Evolutionary conservation across 2,329 filamentous ascomycete genomes (phyloP).

Genomic region (Aspergillus glaucus): DNA sequence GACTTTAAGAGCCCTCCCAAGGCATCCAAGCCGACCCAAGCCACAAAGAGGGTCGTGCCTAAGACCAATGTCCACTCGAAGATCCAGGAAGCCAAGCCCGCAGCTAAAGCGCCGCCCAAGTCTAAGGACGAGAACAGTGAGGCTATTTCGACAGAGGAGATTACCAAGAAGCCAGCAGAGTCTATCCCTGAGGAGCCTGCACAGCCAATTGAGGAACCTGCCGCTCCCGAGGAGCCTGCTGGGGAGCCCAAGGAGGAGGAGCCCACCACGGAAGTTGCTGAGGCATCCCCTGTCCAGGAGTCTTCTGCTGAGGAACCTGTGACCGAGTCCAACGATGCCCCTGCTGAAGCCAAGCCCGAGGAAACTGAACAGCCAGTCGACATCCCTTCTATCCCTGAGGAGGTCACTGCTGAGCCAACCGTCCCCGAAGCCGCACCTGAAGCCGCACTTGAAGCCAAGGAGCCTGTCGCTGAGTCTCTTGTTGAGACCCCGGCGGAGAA

Average conservation of each 20-base stretch:
- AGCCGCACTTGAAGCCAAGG: not conserved
- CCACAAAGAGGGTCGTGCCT: constrained; percentile 18
- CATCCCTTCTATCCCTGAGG: not conserved
- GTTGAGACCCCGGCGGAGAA: constrained; percentile 5
- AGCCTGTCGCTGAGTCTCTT: constrained; percentile 3
- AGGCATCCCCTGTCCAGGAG: too few relatives aligned
- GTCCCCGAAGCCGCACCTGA: not conserved
- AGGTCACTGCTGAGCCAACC: constrained; percentile 1
- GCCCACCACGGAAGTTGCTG: too few relatives aligned
- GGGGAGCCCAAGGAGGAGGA: not conserved
- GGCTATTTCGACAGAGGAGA: constrained; percentile 3
- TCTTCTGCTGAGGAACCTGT: not conserved
- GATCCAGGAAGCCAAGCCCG: constrained; percentile 16
- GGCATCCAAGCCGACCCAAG: constrained; percentile 9
- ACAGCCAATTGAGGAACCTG: constrained; percentile 2
- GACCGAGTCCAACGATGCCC: not conserved
- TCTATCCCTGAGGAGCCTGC: constrained; percentile 5
- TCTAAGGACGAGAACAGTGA: constrained; percentile 1
- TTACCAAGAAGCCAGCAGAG: constrained; percentile 1
- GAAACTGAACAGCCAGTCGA: constrained; percentile 4
- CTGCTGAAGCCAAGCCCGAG: constrained; percentile 6
- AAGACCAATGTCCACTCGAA: constrained; percentile 18
- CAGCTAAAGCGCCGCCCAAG: not conserved
- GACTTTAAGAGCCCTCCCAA: constrained; percentile 37
- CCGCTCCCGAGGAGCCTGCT: not conserved